Evolutionary conservation across 2,329 filamentous ascomycete species (phyloP), one percentile per base, ranked within the genome.

Genomic region (Reticulascus tulasneorum): DNA sequence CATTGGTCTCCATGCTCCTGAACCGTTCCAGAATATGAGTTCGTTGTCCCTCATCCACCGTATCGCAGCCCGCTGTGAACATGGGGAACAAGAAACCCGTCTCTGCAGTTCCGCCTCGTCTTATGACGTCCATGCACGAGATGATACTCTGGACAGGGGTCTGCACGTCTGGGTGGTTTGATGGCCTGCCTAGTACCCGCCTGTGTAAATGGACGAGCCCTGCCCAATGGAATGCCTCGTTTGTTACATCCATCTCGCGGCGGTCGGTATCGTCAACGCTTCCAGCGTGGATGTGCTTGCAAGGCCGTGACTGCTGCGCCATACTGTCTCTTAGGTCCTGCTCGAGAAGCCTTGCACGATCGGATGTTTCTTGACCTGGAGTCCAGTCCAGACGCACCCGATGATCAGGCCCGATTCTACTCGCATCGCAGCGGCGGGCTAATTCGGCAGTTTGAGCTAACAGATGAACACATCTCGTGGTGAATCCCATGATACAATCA

Each of bases 401-500:
- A 5, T 9, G 16, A 17, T 74, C 60, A 0, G 63, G 55, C 23
- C 76, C 71, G 40, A 85, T 78, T 13, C 84, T 78, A 47, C 79
- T 71, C 16, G 66, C 63, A 50, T 89, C 84, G 49, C 84, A 87
- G 37, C 73, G 64, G 31, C 82, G 74, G 4, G 84, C 80, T 27
- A 93, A 67, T 38, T 84, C 77, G 13, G 84, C 84, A 23, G 93
- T 77, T 38, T 80, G 77, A 2, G 84, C 81, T 9, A 93, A 69
- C 23, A 86, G 75, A 27, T 79, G 75, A 19, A 87, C 74, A 50
- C 82, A 88, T 23, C 77, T 73, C 16, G 77, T 82, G 0, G 84
- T 87, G 60, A 88, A 90, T 8, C 86, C 86, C 50, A 87, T 80
- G 44, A 90, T 81, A 58, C 85, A 93, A 60, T 89, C 86, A 38